Conservation (phyloP, 2,329 filamentous ascomycete genomes). For the Xylaria sp. region DNA sequence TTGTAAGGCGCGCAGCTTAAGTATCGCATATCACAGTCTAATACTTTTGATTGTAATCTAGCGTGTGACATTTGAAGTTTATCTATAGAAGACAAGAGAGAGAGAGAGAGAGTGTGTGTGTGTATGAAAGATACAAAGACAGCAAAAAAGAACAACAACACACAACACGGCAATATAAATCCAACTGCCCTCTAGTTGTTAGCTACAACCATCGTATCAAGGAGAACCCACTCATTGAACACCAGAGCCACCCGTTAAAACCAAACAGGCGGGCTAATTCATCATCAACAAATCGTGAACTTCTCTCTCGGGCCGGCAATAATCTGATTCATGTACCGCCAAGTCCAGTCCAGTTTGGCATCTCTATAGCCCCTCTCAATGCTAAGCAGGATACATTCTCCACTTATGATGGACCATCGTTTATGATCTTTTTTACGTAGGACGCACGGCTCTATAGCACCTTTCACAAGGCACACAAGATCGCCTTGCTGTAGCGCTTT, state of each 20-base stretch:
- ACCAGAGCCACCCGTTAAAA: too few species aligned
- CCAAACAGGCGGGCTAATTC: neutral
- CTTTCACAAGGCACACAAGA: conserved; percentile 14
- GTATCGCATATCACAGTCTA: too few species aligned
- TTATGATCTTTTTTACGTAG: neutral
- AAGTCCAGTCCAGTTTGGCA: neutral
- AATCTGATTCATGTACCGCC: neutral
- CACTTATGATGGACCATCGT: conserved; percentile 5
- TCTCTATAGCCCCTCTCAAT: neutral
- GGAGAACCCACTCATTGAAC: too few species aligned
- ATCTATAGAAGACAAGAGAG: too few species aligned
- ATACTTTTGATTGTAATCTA: too few species aligned
- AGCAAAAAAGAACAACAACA: too few species aligned
- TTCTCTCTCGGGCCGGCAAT: neutral
- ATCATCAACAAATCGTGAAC: neutral
- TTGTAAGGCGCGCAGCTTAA: neutral
- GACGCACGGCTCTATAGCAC: conserved; percentile 16
- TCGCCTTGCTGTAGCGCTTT: neutral
- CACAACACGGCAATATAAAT: too few species aligned
- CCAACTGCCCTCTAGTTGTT: too few species aligned
- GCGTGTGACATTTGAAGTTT: too few species aligned
- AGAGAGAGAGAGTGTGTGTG: too few species aligned
- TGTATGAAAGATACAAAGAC: too few species aligned
- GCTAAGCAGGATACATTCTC: neutral
- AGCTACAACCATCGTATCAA: too few species aligned